A percentile compares a stretch with the other conserved stretches of the same genome.
Conservation (phyloP, 805 yeast genomes). For the Barnettozyma populi region DNA sequence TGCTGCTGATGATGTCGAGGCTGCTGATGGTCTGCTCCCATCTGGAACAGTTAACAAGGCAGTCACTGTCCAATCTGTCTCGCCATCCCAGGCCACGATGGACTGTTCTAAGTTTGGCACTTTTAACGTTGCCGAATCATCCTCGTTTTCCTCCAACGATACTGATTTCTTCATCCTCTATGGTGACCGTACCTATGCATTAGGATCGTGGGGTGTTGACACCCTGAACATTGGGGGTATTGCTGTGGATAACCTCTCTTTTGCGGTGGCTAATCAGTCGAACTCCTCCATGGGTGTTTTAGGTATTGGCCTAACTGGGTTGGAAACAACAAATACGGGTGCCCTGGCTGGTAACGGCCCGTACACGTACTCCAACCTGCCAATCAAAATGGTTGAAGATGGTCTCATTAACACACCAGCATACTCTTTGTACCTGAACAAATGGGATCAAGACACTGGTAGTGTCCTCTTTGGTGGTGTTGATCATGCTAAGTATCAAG, state of each 20-base stretch:
- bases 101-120: constrained; percentile 38
- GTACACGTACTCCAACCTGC: constrained; percentile 60
- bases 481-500: constrained; percentile 57
- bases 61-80: not conserved
- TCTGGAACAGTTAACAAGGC: constrained; percentile 10
- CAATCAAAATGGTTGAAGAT: constrained; percentile 48
- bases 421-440: constrained; percentile 60
- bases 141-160: constrained; percentile 28
- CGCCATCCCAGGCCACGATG: constrained; percentile 22
- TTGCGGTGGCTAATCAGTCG: constrained; percentile 69
- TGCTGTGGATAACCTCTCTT: constrained; percentile 47
- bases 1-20: not conserved
- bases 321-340: constrained; percentile 56
- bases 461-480: constrained; percentile 68
- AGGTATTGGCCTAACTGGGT: constrained; percentile 64
- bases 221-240: constrained; percentile 48
- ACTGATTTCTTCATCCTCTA: constrained; percentile 40
- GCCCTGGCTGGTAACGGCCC: constrained; percentile 11
- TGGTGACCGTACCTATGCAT: constrained; percentile 39
- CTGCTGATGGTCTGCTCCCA: not conserved
- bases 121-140: constrained; percentile 29
- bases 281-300: constrained; percentile 64
- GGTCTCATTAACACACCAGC: constrained; percentile 52
- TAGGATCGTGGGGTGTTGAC: constrained; percentile 44
- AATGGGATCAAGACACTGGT: constrained; percentile 38